Base-by-base conservation (phyloP, 805 yeast species). In the Kodamaea fukazawae region DNA sequence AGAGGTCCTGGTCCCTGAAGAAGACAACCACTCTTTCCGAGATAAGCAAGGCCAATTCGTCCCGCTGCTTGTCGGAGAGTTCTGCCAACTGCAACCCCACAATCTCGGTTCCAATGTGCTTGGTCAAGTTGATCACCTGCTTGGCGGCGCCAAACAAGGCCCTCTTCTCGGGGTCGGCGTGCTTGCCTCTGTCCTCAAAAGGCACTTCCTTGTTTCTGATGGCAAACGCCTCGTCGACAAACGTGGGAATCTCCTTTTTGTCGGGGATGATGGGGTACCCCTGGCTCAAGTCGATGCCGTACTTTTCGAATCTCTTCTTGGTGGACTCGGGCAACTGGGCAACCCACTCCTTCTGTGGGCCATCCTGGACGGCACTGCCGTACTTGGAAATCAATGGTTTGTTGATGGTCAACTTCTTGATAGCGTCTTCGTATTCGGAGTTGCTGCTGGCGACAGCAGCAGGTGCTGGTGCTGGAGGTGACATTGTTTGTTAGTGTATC, bases 21-120 rank as follows among this genome's bases (percentile, higher is more conserved):
- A 74, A 72, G 12, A 74, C 78, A 30, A 73, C 78, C n/a, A 66
- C 68, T 48, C 79, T 63, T 53, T 71, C 75, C 16, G 77, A 72
- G 27, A 71, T 57, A 33, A 73, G 51, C 10, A 71, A 54, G 5
- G 77, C 78, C 42, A 73, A 59, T 53, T 73, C 76, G 50, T 73
- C 76, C 38, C 54, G 60, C 50, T 73, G 78, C 48, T 61, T 43
- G 40, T 71, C 69, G 29, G 55, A 63, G 41, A 73, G 53, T 23
- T 70, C 72, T 4, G 57, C 53, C 29, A 73, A 53, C 50, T 73
- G 75, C 30, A 73, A 53, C 12, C 78, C 78, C 32, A 67, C 63
- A 40, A 73, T 61, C 45, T 73, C 78, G 11, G 78, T 74, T 36
- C 79, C 79, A 47, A 73, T 54, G 46, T 70, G 65, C 40, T 66